phyloP scores from a whole-genome alignment of 208 protist genomes.

The Leishmania guyanensis region DNA sequence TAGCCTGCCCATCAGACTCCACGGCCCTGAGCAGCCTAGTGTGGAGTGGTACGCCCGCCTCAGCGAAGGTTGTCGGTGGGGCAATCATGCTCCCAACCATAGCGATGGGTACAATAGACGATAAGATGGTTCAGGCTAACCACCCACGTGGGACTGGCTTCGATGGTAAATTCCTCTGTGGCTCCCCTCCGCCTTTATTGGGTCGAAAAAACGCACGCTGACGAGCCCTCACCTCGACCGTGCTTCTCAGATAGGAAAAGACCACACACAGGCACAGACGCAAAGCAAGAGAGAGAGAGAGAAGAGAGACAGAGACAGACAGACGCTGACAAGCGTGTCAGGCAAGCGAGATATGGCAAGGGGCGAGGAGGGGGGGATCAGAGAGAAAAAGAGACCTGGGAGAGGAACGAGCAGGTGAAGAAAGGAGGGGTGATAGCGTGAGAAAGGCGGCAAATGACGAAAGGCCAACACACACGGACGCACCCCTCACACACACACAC shows the following conservation, averaged over 20 bases:
- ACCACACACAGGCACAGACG: neutral
- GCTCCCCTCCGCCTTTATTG: neutral
- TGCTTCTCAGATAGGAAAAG: neutral
- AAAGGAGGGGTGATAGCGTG: neutral
- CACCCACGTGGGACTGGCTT: neutral
- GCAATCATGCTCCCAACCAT: constrained; percentile 2
- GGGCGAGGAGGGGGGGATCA: neutral
- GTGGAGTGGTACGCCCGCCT: constrained; percentile 43
- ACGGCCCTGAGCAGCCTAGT: constrained; percentile 39
- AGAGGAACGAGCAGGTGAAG: neutral
- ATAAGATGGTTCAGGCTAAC: neutral
- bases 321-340: neutral
- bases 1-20: constrained; percentile 13
- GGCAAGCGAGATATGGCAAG: neutral
- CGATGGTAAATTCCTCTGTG: neutral
- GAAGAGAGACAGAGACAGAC: neutral
- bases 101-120: neutral
- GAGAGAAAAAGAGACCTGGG: neutral
- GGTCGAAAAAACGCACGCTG: neutral
- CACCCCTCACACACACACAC: neutral
- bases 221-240: neutral
- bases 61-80: constrained; percentile 18
- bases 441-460: neutral
- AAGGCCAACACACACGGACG: neutral
- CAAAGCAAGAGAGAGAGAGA: neutral